Base-by-base conservation (phyloP, 192 early-diverging fungal genomes). In the Linnemannia exigua region DNA sequence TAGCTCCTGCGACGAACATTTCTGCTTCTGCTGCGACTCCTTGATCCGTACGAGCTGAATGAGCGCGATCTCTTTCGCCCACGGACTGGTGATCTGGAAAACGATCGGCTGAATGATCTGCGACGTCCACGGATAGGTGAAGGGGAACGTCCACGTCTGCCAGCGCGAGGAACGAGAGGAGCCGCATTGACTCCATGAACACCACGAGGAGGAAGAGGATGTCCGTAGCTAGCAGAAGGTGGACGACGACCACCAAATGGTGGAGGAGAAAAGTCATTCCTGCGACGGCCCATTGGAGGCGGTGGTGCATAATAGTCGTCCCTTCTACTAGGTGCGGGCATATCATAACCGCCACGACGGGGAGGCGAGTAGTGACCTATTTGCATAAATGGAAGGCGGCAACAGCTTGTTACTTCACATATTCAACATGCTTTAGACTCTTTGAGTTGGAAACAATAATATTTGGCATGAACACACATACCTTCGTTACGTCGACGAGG, bases 1-100 rank as follows among this genome's bases (percentile, higher is more conserved):
- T 67, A 86, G 66, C 75, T 72, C 16, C 84, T 28, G 17, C 81
- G 72, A 63, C 78, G 72, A 22, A 48, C 58, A 17, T 20, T 19
- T 41, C 67, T 77, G 63, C 81, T 74, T 44, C 79, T 47, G 44
- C 78, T 80, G 41, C 78, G 74, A 69, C 84, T 86, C 38, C 84
- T 76, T 19, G 84, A 86, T 47, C 74, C 79, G 52, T 86, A 86
- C 4, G 84, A 67, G 58, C 84, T 86, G 35, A 63, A 86, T 33
- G 84, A 86, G 31, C 84, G 84, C 12, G 84, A 80, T 72, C 84
- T 76, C 78, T 77, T 86, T 33, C 84, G 70, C 35, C 84, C 84
- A 38, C 84, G 84, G 37, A 86, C 66, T 19, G 84, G 84, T 15
- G 84, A 86, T 31, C 78, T 75, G 22, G 83, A 85, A 8, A 84